Evolutionary conservation across 2,329 filamentous ascomycete genomes (phyloP).

Genomic region (Talaromyces verruculosus): DNA sequence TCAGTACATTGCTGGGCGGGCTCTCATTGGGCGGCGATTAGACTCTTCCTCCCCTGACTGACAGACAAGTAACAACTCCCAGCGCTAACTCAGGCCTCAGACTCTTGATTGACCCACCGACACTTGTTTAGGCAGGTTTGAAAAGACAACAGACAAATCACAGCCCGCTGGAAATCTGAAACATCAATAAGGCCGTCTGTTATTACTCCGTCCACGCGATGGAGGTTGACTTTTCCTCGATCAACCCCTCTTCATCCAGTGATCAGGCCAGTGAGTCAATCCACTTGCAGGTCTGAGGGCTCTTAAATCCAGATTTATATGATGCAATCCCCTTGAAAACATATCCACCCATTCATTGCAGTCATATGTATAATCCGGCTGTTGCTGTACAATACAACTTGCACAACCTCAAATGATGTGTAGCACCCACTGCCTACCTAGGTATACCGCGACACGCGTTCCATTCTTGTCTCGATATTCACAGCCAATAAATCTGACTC

Average conservation of each 20-base stretch:
- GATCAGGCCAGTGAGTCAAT: not conserved
- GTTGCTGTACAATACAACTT: not conserved
- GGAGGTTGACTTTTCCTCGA: not conserved
- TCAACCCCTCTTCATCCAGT: not conserved
- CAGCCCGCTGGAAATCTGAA: not conserved
- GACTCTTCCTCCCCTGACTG: not conserved
- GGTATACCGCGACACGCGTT: not conserved
- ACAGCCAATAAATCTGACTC: not conserved
- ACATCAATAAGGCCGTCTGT: constrained; percentile 1
- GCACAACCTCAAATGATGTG: not conserved
- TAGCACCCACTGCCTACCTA: not conserved
- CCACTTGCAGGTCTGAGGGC: not conserved
- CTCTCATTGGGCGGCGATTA: not conserved
- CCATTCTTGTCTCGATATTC: not conserved
- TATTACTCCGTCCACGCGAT: constrained; percentile 6
- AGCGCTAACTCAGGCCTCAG: constrained; percentile 6
- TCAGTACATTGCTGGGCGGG: not conserved
- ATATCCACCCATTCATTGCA: not conserved
- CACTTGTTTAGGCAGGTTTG: not conserved
- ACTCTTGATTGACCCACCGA: constrained; percentile 7
- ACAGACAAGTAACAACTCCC: not conserved
- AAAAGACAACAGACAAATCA: constrained; percentile 1
- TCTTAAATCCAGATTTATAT: not conserved
- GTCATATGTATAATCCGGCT: not conserved
- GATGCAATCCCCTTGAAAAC: not conserved